Conservation (phyloP, 257 asterid genomes). For the Solanum megistacrolobum region DNA sequence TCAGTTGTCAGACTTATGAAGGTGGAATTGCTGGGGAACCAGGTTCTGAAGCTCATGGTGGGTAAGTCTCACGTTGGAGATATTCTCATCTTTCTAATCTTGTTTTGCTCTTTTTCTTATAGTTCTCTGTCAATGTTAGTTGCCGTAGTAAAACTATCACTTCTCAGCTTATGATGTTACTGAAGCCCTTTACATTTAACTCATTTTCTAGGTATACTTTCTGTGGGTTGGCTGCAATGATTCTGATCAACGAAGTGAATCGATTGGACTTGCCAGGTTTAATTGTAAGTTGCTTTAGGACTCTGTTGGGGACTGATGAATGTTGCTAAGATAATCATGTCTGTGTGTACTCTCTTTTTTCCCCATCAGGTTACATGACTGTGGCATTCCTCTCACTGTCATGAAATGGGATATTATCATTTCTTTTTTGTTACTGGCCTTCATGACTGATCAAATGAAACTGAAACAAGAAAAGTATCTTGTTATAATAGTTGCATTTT, state of each 20-base stretch:
- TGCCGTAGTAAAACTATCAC: background rate
- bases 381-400: background rate
- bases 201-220: conserved; percentile 58
- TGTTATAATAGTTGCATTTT: background rate
- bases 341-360: background rate
- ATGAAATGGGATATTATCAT: background rate
- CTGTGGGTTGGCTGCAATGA: conserved; percentile 98
- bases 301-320: background rate
- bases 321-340: background rate
- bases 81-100: background rate
- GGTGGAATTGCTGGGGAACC: conserved; percentile 99
- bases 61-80: conserved; percentile 43
- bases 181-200: conserved; percentile 7
- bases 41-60: conserved; percentile 98
- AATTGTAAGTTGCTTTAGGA: conserved; percentile 42
- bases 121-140: background rate
- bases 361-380: background rate
- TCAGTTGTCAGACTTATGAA: conserved; percentile 95
- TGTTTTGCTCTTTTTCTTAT: background rate
- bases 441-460: background rate
- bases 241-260: conserved; percentile 66
- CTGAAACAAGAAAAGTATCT: background rate
- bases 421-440: background rate
- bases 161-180: background rate
- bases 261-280: conserved; percentile 74